Conservation (phyloP, 768 basidiomycete species). For the Russula olivacea region DNA sequence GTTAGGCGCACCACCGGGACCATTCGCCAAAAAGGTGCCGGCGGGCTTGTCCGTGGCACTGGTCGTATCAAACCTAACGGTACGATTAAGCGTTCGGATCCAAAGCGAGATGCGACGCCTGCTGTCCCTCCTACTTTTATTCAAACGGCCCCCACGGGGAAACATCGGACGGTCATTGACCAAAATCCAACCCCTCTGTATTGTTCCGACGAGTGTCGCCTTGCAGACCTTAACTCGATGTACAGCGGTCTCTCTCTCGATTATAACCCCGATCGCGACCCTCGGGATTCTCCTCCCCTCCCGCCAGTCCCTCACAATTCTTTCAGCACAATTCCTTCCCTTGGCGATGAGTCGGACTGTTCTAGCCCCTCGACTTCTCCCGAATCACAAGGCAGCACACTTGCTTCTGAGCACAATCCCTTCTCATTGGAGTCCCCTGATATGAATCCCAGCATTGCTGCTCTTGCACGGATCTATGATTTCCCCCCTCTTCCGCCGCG, state of each 20-base stretch:
- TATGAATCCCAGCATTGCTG: conserved; percentile 31
- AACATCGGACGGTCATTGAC: conserved; percentile 67
- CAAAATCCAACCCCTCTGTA: conserved; percentile 76
- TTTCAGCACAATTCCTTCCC: conserved; percentile 28
- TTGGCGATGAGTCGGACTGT: conserved; percentile 29
- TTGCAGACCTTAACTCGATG: conserved; percentile 45
- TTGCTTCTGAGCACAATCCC: conserved; percentile 18
- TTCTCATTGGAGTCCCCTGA: conserved; percentile 23
- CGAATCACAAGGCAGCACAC: conserved; percentile 19
- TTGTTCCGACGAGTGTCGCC: conserved; percentile 73
- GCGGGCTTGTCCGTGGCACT: conserved; percentile 60
- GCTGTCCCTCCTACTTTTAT: conserved; percentile 26
- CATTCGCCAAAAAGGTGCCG: conserved; percentile 34
- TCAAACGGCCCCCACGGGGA: conserved; percentile 34
- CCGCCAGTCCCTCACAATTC: conserved; percentile 41
- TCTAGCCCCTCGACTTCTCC: conserved; percentile 28
- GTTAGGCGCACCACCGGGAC: conserved; percentile 33
- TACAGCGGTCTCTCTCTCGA: conserved; percentile 39
- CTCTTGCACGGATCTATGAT: conserved; percentile 38
- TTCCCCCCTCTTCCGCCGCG: conserved; percentile 53
- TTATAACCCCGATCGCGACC: conserved; percentile 43
- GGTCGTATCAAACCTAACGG: conserved; percentile 57
- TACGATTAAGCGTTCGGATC: conserved; percentile 41
- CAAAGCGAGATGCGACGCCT: conserved; percentile 24
- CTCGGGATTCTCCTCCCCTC: conserved; percentile 34